phyloP scores from a whole-genome alignment of 495 filamentous ascomycete species.

The Amphirosellinia nigrospora region DNA sequence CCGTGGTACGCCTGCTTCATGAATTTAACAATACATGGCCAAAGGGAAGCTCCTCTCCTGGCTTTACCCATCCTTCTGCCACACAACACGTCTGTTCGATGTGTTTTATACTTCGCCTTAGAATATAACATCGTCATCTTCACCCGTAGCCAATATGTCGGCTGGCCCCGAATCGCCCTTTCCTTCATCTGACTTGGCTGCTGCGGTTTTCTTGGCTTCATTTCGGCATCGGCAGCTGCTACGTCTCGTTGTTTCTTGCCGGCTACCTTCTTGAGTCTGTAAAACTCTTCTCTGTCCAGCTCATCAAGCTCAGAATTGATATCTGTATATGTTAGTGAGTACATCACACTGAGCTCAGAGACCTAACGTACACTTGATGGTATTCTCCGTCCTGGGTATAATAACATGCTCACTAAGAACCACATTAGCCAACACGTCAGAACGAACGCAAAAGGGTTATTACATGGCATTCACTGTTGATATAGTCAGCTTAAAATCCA shows the following conservation, averaged over 20 bases:
- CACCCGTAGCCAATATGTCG: slow-evolving; percentile 82
- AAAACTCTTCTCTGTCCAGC: slow-evolving; percentile 97
- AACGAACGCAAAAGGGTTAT: slow-evolving; percentile 40
- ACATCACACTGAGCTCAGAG: not conserved
- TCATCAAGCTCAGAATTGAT: slow-evolving; percentile 99
- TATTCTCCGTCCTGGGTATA: slow-evolving; percentile 97
- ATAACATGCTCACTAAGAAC: slow-evolving; percentile 83
- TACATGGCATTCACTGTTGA: slow-evolving; percentile 88
- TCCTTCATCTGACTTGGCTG: slow-evolving; percentile 42
- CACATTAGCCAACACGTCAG: slow-evolving; percentile 30
- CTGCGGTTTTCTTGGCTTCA: slow-evolving; percentile 56
- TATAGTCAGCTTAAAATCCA: slow-evolving; percentile 42
- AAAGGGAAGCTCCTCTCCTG: not conserved
- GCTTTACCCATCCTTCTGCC: not conserved
- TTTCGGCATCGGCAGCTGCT: slow-evolving; percentile 75
- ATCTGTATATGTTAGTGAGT: slow-evolving; percentile 54
- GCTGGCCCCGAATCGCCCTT: slow-evolving; percentile 53
- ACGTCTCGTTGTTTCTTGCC: slow-evolving; percentile 89
- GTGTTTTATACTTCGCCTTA: slow-evolving; percentile 44
- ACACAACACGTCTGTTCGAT: not conserved
- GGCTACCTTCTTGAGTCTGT: slow-evolving; percentile 97
- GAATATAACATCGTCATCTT: slow-evolving; percentile 96
- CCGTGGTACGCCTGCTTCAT: slow-evolving; percentile 24
- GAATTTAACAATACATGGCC: slow-evolving; percentile 21
- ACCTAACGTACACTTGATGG: slow-evolving; percentile 81